A percentile compares a stretch with the other conserved stretches of the same genome.
Evolutionary conservation across 164 flowering plant genomes (phyloP).

Genomic region (Cinnamomum chago): DNA sequence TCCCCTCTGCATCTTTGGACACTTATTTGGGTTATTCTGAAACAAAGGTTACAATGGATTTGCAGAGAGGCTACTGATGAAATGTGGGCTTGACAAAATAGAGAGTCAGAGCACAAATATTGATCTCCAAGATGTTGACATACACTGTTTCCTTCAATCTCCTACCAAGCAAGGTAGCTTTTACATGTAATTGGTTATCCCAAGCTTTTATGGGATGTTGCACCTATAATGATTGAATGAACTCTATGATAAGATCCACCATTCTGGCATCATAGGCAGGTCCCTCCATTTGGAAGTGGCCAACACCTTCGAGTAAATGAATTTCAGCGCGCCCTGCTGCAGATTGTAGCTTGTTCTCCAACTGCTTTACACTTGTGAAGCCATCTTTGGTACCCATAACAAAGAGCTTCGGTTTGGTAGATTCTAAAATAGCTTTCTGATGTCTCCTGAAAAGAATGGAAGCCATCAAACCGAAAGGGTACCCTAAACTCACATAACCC

Average conservation of each 20-base stretch:
- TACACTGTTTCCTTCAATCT: neutral
- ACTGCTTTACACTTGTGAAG: slow-evolving; percentile 82
- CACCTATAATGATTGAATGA: slow-evolving; percentile 48
- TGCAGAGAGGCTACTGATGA: no score
- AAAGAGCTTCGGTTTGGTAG: slow-evolving; percentile 82
- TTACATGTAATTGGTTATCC: neutral
- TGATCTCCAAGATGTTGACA: neutral
- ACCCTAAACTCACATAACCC: slow-evolving; percentile 83
- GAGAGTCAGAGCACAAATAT: no score
- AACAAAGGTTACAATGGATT: no score
- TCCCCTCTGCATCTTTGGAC: no score
- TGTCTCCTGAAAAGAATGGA: slow-evolving; percentile 91
- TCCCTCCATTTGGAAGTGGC: slow-evolving; percentile 95
- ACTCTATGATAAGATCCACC: slow-evolving; percentile 55
- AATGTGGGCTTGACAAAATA: no score
- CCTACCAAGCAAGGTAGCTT: no score
- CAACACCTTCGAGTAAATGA: slow-evolving; percentile 74
- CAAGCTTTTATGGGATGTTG: neutral
- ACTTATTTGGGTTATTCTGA: no score
- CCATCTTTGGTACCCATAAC: slow-evolving; percentile 93
- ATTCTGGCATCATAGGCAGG: slow-evolving; percentile 74
- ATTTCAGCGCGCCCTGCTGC: slow-evolving; percentile 74
- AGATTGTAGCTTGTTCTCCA: slow-evolving; percentile 66
- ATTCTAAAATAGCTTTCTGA: slow-evolving; percentile 64
- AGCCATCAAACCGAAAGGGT: slow-evolving; percentile 78